Evolutionary conservation across 371 early-diverging fungal genomes (phyloP).

Genomic region (Mucor sp.): DNA sequence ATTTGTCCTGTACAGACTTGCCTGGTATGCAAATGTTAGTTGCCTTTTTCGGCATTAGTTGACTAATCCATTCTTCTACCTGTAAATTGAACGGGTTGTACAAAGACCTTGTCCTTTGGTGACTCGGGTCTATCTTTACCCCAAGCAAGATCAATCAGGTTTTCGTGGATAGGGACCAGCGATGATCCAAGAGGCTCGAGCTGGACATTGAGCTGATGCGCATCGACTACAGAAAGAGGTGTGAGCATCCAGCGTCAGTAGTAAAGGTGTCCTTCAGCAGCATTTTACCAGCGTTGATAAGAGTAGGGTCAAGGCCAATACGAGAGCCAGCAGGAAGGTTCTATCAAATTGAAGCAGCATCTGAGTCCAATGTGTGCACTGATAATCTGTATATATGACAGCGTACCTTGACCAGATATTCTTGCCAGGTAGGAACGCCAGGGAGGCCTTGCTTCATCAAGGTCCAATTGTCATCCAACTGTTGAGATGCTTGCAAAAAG

Average conservation of each 20-base stretch:
- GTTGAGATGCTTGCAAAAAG: slow-evolving; percentile 95
- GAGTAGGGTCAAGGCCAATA: slow-evolving; percentile 87
- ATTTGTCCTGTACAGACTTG: slow-evolving; percentile 58
- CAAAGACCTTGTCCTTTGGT: slow-evolving; percentile 66
- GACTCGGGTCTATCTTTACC: slow-evolving; percentile 65
- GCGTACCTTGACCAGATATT: slow-evolving; percentile 69
- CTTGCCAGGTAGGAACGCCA: slow-evolving; percentile 86
- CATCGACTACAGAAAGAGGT: slow-evolving; percentile 50
- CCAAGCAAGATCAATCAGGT: slow-evolving; percentile 90
- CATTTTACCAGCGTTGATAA: slow-evolving; percentile 69
- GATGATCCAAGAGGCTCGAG: slow-evolving; percentile 56
- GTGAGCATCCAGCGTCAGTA: background rate
- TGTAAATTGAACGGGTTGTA: slow-evolving; percentile 73
- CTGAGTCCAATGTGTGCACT: background rate
- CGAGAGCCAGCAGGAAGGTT: slow-evolving; percentile 66
- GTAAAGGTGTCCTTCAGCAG: background rate
- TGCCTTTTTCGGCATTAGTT: slow-evolving; percentile 9
- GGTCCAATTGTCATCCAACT: slow-evolving; percentile 91
- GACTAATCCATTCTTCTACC: slow-evolving; percentile 44
- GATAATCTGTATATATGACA: background rate
- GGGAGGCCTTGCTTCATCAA: slow-evolving; percentile 92
- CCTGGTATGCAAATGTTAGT: slow-evolving; percentile 15
- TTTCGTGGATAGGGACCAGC: slow-evolving; percentile 61
- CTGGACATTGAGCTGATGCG: slow-evolving; percentile 54
- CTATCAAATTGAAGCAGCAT: slow-evolving; percentile 19